These are phyloP conservation scores for Cercophora newfieldiana DNA, from an alignment of 495 filamentous ascomycete genomes.

Conservation along the genomic window DNA sequence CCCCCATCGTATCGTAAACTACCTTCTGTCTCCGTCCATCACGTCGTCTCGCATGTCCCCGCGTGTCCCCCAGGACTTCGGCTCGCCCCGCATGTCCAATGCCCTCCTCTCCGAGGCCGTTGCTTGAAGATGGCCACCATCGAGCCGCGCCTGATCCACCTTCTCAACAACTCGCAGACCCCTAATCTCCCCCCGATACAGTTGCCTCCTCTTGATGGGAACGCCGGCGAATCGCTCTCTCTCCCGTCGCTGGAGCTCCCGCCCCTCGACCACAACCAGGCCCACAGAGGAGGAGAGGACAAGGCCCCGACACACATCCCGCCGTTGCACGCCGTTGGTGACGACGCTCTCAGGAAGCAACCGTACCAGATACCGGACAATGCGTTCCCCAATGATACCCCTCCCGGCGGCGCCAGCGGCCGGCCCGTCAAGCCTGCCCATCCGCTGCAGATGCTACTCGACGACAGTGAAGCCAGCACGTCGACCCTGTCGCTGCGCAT, in stretches of 20 bases:
- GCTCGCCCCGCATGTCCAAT: constrained; percentile 29
- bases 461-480: constrained; percentile 29
- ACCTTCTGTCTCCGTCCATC: neutral
- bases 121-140: constrained; percentile 55
- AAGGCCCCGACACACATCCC: constrained; percentile 37
- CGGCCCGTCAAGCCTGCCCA: constrained; percentile 21
- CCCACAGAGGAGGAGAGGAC: constrained; percentile 37
- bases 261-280: constrained; percentile 47
- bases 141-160: constrained; percentile 59
- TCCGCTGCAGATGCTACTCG: constrained; percentile 33
- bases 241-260: constrained; percentile 51
- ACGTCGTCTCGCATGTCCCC: constrained; percentile 4
- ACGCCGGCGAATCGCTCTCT: constrained; percentile 30
- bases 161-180: constrained; percentile 52
- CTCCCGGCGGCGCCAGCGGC: neutral
- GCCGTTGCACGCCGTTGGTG: constrained; percentile 35
- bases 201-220: constrained; percentile 36
- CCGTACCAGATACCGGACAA: constrained; percentile 17
- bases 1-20: neutral
- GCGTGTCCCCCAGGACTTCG: constrained; percentile 4
- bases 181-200: constrained; percentile 49
- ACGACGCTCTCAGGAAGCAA: constrained; percentile 26
- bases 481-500: constrained; percentile 48
- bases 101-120: constrained; percentile 30
- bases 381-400: constrained; percentile 15